Evolutionary conservation across 2,329 filamentous ascomycete genomes (phyloP), one percentile per base, ranked within the genome.

Genomic region (Zymoseptoria passerinii): DNA sequence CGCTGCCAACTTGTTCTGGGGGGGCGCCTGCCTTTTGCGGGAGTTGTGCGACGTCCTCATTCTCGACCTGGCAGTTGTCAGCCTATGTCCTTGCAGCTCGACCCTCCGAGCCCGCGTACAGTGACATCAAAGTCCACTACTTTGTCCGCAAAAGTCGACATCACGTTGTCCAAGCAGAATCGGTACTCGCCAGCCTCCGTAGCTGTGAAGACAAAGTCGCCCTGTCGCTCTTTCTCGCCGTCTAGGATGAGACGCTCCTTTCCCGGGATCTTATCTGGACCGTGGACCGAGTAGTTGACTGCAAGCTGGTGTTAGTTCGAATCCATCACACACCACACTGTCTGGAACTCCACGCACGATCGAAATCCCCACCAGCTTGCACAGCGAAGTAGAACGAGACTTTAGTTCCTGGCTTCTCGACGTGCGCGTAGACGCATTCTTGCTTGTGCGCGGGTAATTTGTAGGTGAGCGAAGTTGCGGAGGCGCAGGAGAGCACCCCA

Each of bases 301-400:
- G 57, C 27, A 51, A 7, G 9, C 19, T 44, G 16, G 51, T 52
- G 50, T 66, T 51, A 62, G 54, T 58, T n/a, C 40, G 29, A 23
- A 28, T 44, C 27, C 28, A 54, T 53, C 44, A 27, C 20, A 23
- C 20, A 29, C 10, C 55, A 35, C 55, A 29, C 44, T 13, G 27
- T 3, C 57, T 44, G 23, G 28, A 7, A 28, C 28, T 54, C 35
- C 23, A 59, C 67, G 54, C 62, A 71, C 70, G 68, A 79, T 99
- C 94, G 77, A 99, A 99, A 28, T 91, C 92, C 68, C 94, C 95
- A 71, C 94, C 94, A 8, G 92, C 92, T 95, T 99, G 94, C 79
- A 99, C 94, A 61, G 94, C 95, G 77, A 99, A 99, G 80, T 99
- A 99, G 73, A 99, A 99, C 53, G 94, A 92, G 66, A 99, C 81